Conservation (phyloP, 1,284 basidiomycete species). For the Bjerkandera adusta region DNA sequence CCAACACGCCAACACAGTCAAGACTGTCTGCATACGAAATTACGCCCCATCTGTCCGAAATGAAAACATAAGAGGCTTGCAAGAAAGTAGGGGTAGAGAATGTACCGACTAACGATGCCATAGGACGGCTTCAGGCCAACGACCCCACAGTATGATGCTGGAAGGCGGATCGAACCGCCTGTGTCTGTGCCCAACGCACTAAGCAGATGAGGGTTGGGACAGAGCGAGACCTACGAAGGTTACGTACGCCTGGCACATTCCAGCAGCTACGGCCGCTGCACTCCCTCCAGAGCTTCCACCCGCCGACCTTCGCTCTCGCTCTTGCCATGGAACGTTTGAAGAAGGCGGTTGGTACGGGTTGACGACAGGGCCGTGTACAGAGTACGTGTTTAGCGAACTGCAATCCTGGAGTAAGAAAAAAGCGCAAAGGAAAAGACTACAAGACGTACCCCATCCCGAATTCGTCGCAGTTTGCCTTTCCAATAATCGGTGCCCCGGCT, state of each 20-base stretch:
- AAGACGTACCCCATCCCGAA: constrained; percentile 92
- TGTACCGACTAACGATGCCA: constrained; percentile 81
- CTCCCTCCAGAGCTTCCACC: constrained; percentile 87
- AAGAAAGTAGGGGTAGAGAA: background rate
- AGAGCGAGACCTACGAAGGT: background rate
- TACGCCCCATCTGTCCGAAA: constrained; percentile 72
- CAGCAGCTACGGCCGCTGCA: constrained; percentile 78
- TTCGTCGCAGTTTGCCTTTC: constrained; percentile 96
- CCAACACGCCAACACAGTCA: constrained; percentile 90
- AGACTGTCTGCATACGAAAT: constrained; percentile 93
- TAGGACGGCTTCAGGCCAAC: constrained; percentile 95
- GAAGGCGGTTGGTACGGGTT: constrained; percentile 59
- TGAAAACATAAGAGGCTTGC: background rate
- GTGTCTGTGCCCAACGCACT: constrained; percentile 95
- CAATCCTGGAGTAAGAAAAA: constrained; percentile 10
- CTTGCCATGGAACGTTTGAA: constrained; percentile 22
- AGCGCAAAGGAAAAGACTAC: constrained; percentile 12
- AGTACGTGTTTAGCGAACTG: constrained; percentile 75
- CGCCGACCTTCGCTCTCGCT: constrained; percentile 57
- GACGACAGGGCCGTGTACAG: constrained; percentile 71
- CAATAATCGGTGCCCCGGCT: constrained; percentile 73
- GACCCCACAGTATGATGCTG: constrained; percentile 92
- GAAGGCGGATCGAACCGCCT: constrained; percentile 90
- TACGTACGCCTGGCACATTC: constrained; percentile 77
- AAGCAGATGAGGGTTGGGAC: constrained; percentile 8